Conservation (phyloP, 2,329 filamentous ascomycete genomes). For the Byssothecium circinans region DNA sequence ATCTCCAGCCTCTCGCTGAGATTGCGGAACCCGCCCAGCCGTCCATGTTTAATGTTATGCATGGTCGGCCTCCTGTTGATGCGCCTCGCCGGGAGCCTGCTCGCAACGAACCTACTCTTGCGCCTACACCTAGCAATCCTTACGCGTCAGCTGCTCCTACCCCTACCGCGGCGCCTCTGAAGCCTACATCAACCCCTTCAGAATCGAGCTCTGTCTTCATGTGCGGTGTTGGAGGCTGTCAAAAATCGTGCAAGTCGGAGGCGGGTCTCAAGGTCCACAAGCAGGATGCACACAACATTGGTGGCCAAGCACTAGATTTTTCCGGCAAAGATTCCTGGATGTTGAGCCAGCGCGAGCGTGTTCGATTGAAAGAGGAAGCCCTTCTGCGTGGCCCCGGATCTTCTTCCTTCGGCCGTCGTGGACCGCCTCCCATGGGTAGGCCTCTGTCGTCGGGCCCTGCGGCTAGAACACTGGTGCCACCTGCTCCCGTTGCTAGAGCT, state of each 20-base stretch:
- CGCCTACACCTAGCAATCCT: background rate
- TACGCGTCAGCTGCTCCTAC: background rate
- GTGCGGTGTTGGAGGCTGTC: background rate
- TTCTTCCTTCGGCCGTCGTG: conserved; percentile 2
- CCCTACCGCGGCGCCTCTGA: background rate
- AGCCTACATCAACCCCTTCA: background rate
- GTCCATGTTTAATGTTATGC: background rate
- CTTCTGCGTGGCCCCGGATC: conserved; percentile 7
- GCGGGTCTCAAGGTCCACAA: conserved; percentile 24
- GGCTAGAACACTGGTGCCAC: background rate
- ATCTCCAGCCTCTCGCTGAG: background rate
- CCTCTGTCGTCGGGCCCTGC: background rate
- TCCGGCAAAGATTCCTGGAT: conserved; percentile 26
- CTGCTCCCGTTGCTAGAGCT: too few species aligned
- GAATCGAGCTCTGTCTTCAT: background rate
- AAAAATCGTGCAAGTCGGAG: conserved; percentile 19
- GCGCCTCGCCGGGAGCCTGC: too few species aligned
- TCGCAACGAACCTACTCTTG: background rate
- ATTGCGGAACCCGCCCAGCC: background rate
- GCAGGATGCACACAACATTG: conserved; percentile 24
- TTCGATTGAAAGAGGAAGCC: conserved; percentile 17
- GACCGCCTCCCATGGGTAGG: background rate
- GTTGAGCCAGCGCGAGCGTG: conserved; percentile 17
- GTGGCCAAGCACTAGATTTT: conserved; percentile 22
- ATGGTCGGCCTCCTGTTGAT: background rate